Percentiles rank a stretch among this genome's conserved stretches.
Conservation (phyloP, 345 rosid genomes). For the Gossypium bickii region DNA sequence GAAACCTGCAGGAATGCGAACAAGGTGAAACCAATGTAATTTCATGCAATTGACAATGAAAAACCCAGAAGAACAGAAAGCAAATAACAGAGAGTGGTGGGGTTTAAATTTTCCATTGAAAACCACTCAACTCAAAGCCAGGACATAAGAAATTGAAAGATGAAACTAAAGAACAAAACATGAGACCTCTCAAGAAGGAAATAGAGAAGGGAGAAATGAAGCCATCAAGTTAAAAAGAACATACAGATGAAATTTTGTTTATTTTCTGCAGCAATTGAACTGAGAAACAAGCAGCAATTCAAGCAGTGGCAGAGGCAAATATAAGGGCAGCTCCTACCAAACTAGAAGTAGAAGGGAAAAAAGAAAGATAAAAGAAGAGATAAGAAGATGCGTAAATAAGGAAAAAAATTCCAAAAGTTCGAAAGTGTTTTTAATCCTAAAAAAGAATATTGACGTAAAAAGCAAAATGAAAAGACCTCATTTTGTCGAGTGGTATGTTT, state of each 20-base stretch:
- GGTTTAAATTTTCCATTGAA: background rate
- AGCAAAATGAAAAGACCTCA: background rate
- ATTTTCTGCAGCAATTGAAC: constrained; percentile 6
- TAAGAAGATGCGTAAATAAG: constrained; percentile 25
- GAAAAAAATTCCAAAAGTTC: constrained; percentile 21
- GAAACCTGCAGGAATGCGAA: constrained; percentile 28
- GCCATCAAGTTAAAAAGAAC: constrained; percentile 6
- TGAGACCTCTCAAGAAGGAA: background rate
- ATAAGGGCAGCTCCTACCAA: constrained; percentile 14
- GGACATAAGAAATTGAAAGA: background rate
- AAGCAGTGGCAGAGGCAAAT: constrained; percentile 15
- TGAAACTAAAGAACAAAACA: background rate
- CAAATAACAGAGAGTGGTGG: background rate
- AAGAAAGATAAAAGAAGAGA: constrained; percentile 24
- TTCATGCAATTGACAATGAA: constrained; percentile 10
- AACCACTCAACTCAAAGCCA: background rate
- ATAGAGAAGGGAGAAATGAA: background rate
- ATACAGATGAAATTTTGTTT: background rate
- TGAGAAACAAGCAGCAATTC: constrained; percentile 11
- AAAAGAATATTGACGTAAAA: constrained; percentile 5
- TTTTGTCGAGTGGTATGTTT: too few species aligned
- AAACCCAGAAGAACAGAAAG: background rate
- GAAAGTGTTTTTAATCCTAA: background rate
- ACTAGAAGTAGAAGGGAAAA: constrained; percentile 21
- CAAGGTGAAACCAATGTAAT: constrained; percentile 15